Conservation (phyloP, 345 rosid species). For the Ricinus communis region DNA sequence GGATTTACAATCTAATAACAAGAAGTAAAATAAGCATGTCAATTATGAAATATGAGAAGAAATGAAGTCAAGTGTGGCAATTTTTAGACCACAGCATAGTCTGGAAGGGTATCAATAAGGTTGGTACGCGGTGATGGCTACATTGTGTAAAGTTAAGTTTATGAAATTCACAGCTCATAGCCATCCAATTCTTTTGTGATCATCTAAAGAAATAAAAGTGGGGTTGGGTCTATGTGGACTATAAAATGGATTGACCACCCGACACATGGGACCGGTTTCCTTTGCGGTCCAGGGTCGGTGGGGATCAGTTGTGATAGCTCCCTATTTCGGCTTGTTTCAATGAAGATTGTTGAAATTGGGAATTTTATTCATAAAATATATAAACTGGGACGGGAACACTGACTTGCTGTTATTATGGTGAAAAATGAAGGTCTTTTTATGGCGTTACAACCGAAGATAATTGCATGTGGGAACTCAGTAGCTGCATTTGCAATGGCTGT, state of each 20-base stretch:
- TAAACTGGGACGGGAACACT: no score
- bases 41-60: neutral
- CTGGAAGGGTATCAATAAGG: neutral
- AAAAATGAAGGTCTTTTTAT: constrained; percentile 28
- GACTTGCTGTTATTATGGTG: neutral
- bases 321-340: neutral
- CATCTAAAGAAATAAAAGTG: neutral
- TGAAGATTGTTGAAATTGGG: neutral
- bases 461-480: constrained; percentile 34
- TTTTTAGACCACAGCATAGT: neutral
- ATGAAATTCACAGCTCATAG: constrained; percentile 22
- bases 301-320: constrained; percentile 20
- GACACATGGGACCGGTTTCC: constrained; percentile 28
- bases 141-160: constrained; percentile 13
- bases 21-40: no score
- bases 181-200: constrained; percentile 21
- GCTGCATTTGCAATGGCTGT: constrained; percentile 39
- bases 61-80: constrained; percentile 1
- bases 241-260: constrained; percentile 24
- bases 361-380: neutral
- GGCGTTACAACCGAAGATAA: constrained; percentile 38
- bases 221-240: constrained; percentile 7
- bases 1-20: no score
- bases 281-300: constrained; percentile 25
- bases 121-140: constrained; percentile 4